These are phyloP conservation scores for Coelastrella sp. DNA, from an alignment of 139 green algal genomes.

Conservation along the genomic window DNA sequence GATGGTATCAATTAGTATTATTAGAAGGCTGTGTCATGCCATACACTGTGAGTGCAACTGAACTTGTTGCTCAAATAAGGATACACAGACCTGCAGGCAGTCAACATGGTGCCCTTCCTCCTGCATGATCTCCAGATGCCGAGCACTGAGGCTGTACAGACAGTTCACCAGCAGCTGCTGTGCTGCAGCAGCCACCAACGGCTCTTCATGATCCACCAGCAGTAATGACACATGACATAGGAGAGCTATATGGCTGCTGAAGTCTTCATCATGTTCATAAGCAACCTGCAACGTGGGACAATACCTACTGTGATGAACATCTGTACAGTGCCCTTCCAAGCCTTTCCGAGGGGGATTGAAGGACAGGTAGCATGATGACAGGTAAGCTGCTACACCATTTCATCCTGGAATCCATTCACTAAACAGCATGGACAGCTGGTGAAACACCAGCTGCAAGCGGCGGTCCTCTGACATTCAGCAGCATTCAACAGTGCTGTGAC, in stretches of 20 bases:
- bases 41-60: no score
- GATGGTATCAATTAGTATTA: no score
- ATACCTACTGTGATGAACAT: background rate
- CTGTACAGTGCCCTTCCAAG: background rate
- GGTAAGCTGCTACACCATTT: no score
- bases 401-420: no score
- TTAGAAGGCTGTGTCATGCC: no score
- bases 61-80: no score
- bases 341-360: background rate
- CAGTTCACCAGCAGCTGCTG: conserved; percentile 86
- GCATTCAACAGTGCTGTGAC: background rate
- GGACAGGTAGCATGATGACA: no score
- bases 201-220: conserved; percentile 30
- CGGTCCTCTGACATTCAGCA: no score
- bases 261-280: conserved; percentile 92
- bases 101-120: conserved; percentile 32
- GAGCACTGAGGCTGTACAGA: conserved; percentile 63
- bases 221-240: conserved; percentile 79
- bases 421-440: no score
- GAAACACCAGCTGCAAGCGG: no score
- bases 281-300: conserved; percentile 75
- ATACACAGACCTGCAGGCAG: background rate
- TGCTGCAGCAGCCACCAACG: conserved; percentile 24
- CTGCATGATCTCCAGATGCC: conserved; percentile 36
- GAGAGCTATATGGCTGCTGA: conserved; percentile 83